These are phyloP conservation scores for Heliamphora pulchella DNA, from an alignment of 179 eudicot genomes.

Conservation along the genomic window DNA sequence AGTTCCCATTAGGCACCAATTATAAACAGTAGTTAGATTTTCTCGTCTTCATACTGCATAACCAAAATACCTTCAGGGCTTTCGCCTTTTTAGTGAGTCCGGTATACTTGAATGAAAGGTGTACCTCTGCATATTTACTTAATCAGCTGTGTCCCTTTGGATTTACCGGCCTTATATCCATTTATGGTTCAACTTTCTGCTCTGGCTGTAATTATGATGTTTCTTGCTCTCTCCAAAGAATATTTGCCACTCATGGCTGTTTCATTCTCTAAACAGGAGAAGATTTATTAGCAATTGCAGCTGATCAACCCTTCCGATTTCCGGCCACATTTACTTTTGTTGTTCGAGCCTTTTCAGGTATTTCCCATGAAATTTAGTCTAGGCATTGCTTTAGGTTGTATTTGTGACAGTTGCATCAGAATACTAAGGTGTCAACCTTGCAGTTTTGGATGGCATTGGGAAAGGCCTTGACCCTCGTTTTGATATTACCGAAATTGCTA, in stretches of 20 bases:
- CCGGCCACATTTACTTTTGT: slow-evolving; percentile 99
- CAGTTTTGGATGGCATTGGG: slow-evolving; percentile 97
- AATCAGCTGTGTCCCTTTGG: not conserved
- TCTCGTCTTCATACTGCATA: not conserved
- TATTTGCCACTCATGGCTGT: not conserved
- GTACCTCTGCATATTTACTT: not conserved
- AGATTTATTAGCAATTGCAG: slow-evolving; percentile 85
- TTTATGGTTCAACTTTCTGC: not conserved
- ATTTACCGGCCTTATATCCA: not conserved
- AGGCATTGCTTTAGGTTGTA: slow-evolving; percentile 9
- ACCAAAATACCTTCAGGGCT: not conserved
- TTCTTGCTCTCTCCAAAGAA: not conserved
- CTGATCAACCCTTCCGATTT: slow-evolving; percentile 94
- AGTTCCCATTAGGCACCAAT: not conserved
- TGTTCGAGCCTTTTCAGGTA: slow-evolving; percentile 98
- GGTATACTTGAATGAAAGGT: not conserved
- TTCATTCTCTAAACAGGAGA: slow-evolving; percentile 56
- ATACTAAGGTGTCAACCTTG: slow-evolving; percentile 16
- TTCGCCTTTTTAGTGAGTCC: not conserved
- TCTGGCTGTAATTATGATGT: slow-evolving; percentile 5
- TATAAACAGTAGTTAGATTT: not conserved
- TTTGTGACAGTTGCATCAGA: slow-evolving; percentile 10
- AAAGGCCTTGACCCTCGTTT: slow-evolving; percentile 99
- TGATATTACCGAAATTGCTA: slow-evolving; percentile 96
- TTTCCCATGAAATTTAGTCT: not conserved